Evolutionary conservation across 2,329 filamentous ascomycete genomes (phyloP).

Genomic region (Pseudogymnoascus sp.): DNA sequence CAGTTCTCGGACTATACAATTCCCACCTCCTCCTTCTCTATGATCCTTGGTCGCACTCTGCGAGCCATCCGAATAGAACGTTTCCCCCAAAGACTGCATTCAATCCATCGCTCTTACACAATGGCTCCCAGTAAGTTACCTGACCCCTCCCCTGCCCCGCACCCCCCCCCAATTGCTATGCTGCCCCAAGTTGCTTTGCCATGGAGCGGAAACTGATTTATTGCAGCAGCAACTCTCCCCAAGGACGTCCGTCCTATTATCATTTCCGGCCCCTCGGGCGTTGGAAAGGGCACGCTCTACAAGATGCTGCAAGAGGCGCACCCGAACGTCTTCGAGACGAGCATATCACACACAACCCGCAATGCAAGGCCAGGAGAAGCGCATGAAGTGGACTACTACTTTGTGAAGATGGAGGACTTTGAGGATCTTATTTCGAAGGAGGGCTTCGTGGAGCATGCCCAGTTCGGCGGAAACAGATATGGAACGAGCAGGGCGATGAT

Average conservation of each 20-base stretch:
- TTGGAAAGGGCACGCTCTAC: slow-evolving; percentile 75
- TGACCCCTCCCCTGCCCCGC: slow-evolving; percentile 12
- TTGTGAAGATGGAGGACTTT: slow-evolving; percentile 59
- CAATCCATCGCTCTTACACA: slow-evolving; percentile 17
- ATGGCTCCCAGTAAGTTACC: slow-evolving; percentile 26
- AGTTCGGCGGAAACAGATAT: slow-evolving; percentile 80
- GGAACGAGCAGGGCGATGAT: slow-evolving; percentile 78
- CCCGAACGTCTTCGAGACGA: slow-evolving; percentile 48
- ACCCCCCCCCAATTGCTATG: slow-evolving; percentile 10
- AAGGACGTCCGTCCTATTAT: slow-evolving; percentile 52
- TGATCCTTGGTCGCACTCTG: slow-evolving; percentile 16
- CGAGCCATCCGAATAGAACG: slow-evolving; percentile 17
- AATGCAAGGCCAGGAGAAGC: slow-evolving; percentile 65
- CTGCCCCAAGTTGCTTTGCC: neutral
- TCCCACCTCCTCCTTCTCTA: slow-evolving; percentile 16
- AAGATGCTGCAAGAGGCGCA: slow-evolving; percentile 57
- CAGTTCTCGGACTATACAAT: neutral
- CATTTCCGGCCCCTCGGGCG: slow-evolving; percentile 71
- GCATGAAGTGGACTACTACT: slow-evolving; percentile 76
- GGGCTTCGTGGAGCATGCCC: slow-evolving; percentile 76
- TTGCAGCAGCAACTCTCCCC: slow-evolving; percentile 1
- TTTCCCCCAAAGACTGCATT: slow-evolving; percentile 13
- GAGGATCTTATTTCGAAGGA: slow-evolving; percentile 55
- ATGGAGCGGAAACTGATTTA: neutral
- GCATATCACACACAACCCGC: slow-evolving; percentile 72